Evolutionary conservation across 2,329 filamentous ascomycete genomes (phyloP).

Genomic region (Macrophomina pseudophaseolina): DNA sequence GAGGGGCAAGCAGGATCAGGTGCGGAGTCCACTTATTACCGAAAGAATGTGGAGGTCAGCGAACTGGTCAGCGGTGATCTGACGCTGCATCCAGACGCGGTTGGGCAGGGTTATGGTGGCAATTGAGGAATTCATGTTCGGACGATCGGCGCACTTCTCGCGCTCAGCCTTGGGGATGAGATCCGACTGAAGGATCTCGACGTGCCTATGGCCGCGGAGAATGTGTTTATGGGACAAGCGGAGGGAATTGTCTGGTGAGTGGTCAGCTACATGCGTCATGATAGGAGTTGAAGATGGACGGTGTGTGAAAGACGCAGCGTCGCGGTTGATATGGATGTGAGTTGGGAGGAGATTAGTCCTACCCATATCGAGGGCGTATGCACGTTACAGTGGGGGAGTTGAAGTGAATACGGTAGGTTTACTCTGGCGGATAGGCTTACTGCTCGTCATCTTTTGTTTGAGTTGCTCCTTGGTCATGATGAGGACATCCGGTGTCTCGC

Average conservation of each 20-base stretch:
- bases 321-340: neutral
- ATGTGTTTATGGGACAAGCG: conserved; percentile 6
- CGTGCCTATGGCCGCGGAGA: neutral
- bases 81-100: conserved; percentile 17
- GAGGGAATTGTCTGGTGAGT: neutral
- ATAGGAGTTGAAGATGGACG: too few species aligned
- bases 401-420: neutral
- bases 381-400: neutral
- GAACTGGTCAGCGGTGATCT: conserved; percentile 1
- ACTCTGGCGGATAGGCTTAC: neutral
- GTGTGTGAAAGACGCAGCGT: too few species aligned
- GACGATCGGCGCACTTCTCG: neutral
- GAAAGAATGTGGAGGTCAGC: conserved; percentile 10
- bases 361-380: too few species aligned
- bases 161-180: conserved; percentile 2
- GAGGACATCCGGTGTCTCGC: neutral
- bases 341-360: neutral
- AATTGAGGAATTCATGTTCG: conserved; percentile 7
- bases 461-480: conserved; percentile 13
- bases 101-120: conserved; percentile 6
- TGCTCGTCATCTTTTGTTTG: neutral
- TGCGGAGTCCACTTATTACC: neutral
- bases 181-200: neutral
- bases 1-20: too few species aligned
- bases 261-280: neutral